Conservation (phyloP, 2,329 filamentous ascomycete species). For the Xylariaceae sp. region DNA sequence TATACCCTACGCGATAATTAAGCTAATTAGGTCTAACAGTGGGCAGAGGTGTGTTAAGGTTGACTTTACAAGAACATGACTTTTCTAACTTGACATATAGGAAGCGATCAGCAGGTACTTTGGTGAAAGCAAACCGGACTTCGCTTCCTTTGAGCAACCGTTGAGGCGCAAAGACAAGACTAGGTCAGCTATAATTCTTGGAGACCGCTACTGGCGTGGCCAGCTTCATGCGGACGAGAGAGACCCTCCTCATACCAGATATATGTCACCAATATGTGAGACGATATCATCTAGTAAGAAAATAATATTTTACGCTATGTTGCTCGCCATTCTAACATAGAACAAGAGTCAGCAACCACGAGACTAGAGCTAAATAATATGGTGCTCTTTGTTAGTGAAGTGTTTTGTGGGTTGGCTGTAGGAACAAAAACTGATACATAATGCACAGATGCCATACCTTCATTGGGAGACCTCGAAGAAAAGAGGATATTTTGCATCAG, state of each 20-base stretch:
- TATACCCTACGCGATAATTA: too few species aligned
- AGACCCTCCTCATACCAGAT: constrained; percentile 43
- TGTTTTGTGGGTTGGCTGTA: too few species aligned
- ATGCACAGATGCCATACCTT: constrained; percentile 51
- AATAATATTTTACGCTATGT: too few species aligned
- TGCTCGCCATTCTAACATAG: too few species aligned
- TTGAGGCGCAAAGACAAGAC: constrained; percentile 16
- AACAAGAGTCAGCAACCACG: constrained; percentile 8
- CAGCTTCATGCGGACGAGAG: constrained; percentile 40
- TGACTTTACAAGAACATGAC: neutral
- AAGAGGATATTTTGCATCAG: constrained; percentile 36
- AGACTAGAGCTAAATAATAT: constrained; percentile 29
- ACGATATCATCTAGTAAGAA: constrained; percentile 36
- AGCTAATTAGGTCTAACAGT: constrained; percentile 28
- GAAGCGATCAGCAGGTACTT: constrained; percentile 42
- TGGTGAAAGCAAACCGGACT: constrained; percentile 26
- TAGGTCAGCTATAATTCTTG: constrained; percentile 37
- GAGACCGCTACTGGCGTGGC: constrained; percentile 45
- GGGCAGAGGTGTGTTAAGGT: constrained; percentile 35
- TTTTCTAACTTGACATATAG: constrained; percentile 23
- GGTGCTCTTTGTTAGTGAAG: constrained; percentile 37
- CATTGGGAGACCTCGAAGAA: constrained; percentile 51
- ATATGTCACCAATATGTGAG: constrained; percentile 46
- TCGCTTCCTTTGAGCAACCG: constrained; percentile 10
- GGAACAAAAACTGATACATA: neutral